A percentile compares a stretch with the other conserved stretches of the same genome.
phyloP scores from a whole-genome alignment of 306 rosid genomes.

The Trichosanthes truncata region DNA sequence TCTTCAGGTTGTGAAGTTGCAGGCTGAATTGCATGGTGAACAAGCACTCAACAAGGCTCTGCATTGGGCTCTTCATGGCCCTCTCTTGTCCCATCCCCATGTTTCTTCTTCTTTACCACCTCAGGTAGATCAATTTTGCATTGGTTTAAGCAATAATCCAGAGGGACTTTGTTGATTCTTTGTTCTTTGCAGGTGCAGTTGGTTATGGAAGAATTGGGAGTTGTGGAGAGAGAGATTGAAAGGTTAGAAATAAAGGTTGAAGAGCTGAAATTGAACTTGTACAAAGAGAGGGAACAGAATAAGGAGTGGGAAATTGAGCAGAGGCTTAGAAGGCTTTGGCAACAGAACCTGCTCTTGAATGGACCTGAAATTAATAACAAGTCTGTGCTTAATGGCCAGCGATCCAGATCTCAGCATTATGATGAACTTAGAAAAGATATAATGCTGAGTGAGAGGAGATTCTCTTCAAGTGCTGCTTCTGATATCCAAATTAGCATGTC shows the following conservation, averaged over 20 bases:
- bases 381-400: slow-evolving; percentile 23
- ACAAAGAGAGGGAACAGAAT: slow-evolving; percentile 41
- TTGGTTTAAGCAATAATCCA: not conserved
- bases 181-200: slow-evolving; percentile 37
- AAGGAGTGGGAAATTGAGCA: slow-evolving; percentile 36
- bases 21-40: slow-evolving; percentile 51
- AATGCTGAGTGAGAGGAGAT: slow-evolving; percentile 25
- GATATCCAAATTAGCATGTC: slow-evolving; percentile 37
- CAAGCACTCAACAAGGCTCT: slow-evolving; percentile 45
- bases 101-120: slow-evolving; percentile 43
- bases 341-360: slow-evolving; percentile 21
- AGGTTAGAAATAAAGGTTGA: slow-evolving; percentile 60
- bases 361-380: slow-evolving; percentile 18
- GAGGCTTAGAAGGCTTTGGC: slow-evolving; percentile 19
- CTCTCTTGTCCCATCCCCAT: slow-evolving; percentile 40
- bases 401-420: slow-evolving; percentile 35
- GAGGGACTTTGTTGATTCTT: not conserved
- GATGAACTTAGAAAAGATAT: slow-evolving; percentile 26
- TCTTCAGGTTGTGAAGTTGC: slow-evolving; percentile 50
- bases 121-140: slow-evolving; percentile 27
- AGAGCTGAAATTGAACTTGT: slow-evolving; percentile 43
- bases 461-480: slow-evolving; percentile 42
- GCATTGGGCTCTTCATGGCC: slow-evolving; percentile 53
- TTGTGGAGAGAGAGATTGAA: slow-evolving; percentile 61
- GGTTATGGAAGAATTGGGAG: slow-evolving; percentile 55